Conservation (phyloP, 495 filamentous ascomycete species). For the Trichoderma virens region DNA sequence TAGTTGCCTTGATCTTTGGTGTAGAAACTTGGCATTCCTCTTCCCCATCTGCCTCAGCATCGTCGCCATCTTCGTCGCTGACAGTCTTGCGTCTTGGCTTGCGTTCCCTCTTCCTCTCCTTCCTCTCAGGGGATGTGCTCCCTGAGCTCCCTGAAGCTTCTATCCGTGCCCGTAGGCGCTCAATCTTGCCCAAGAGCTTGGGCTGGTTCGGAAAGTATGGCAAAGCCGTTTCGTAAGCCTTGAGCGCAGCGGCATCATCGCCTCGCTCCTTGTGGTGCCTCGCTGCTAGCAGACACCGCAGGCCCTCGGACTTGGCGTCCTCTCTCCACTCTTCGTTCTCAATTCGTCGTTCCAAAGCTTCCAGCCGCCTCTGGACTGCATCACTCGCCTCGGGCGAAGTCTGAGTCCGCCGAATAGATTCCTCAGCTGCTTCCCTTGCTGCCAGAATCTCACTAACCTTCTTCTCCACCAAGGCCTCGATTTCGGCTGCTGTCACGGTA, state of each 20-base stretch:
- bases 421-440: constrained; percentile 43
- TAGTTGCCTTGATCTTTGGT: constrained; percentile 10
- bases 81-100: constrained; percentile 7
- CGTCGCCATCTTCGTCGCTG: constrained; percentile 26
- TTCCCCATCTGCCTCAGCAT: constrained; percentile 35
- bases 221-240: constrained; percentile 77
- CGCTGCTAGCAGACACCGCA: constrained; percentile 81
- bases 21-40: constrained; percentile 16
- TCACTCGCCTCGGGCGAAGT: constrained; percentile 56
- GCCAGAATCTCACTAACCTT: constrained; percentile 87
- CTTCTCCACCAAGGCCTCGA: constrained; percentile 84
- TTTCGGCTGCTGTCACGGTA: constrained; percentile 61
- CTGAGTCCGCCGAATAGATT: constrained; percentile 28
- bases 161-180: constrained; percentile 55
- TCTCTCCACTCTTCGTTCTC: constrained; percentile 56
- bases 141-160: constrained; percentile 28
- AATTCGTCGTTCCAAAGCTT: constrained; percentile 76
- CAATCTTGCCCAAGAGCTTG: constrained; percentile 74
- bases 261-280: constrained; percentile 82
- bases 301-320: constrained; percentile 66
- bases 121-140: constrained; percentile 9
- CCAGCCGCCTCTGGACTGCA: constrained; percentile 70
- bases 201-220: constrained; percentile 81
- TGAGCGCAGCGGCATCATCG: constrained; percentile 68
- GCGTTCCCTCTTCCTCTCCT: constrained; percentile 13